phyloP scores from a whole-genome alignment of 2,329 filamentous ascomycete genomes.

The Monosporascus sp. region DNA sequence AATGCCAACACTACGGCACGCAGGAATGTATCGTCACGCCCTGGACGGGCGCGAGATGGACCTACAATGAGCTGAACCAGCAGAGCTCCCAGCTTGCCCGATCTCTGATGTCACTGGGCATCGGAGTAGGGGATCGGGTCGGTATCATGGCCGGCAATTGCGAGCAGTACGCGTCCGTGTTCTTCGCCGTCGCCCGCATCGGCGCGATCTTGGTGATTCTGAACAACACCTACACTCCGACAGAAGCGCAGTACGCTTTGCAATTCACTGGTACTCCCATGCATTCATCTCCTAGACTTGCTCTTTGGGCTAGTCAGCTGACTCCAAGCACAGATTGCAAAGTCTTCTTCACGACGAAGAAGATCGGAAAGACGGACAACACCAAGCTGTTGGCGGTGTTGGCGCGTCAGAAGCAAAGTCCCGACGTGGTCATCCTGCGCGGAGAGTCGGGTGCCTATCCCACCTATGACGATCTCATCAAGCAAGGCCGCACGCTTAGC shows the following conservation, averaged over 20 bases:
- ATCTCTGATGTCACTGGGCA: constrained; percentile 61
- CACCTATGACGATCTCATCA: constrained; percentile 55
- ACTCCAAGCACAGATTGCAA: constrained; percentile 53
- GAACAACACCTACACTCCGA: constrained; percentile 76
- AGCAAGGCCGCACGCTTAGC: constrained; percentile 42
- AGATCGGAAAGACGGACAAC: constrained; percentile 63
- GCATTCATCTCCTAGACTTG: constrained; percentile 8
- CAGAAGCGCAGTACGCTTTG: constrained; percentile 66
- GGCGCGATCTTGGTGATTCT: constrained; percentile 69
- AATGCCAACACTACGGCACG: constrained; percentile 59
- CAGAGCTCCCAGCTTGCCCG: constrained; percentile 58
- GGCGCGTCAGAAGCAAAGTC: constrained; percentile 36
- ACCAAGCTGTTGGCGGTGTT: constrained; percentile 51
- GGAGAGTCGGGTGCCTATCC: constrained; percentile 48
- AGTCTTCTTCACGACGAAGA: constrained; percentile 66
- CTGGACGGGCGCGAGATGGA: constrained; percentile 72
- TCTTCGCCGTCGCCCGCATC: constrained; percentile 65
- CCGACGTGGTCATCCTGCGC: constrained; percentile 56
- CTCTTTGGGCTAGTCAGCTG: not conserved
- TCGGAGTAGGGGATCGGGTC: constrained; percentile 63
- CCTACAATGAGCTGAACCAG: constrained; percentile 58
- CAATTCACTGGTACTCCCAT: constrained; percentile 54
- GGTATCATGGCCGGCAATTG: constrained; percentile 75
- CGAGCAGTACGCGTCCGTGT: constrained; percentile 73
- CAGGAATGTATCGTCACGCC: constrained; percentile 68